Conservation (phyloP, 257 asterid genomes). For the Forsythia suspensa region DNA sequence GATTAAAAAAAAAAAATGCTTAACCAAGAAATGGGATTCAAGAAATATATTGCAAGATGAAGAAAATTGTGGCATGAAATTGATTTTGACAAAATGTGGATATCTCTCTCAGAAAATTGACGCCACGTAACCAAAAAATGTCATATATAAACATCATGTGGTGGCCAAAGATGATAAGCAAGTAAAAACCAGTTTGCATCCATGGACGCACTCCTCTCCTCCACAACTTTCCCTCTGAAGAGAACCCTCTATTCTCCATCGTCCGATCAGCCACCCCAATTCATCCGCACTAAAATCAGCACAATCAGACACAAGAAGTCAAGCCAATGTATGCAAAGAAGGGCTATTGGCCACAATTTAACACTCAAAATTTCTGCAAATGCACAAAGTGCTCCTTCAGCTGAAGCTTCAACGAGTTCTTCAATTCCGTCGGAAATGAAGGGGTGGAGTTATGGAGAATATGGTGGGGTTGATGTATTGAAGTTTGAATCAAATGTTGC, state of each 20-base stretch:
- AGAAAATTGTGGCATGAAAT: neutral
- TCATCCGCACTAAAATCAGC: constrained; percentile 23
- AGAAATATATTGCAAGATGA: neutral
- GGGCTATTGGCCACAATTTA: neutral
- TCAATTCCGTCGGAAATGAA: constrained; percentile 70
- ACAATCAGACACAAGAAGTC: constrained; percentile 19
- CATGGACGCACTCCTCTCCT: constrained; percentile 68
- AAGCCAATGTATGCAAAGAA: constrained; percentile 19
- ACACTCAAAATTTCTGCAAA: constrained; percentile 43
- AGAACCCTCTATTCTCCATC: constrained; percentile 32
- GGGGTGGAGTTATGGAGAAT: constrained; percentile 79
- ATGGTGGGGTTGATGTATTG: constrained; percentile 76
- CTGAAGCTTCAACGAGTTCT: constrained; percentile 41
- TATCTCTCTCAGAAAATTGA: neutral
- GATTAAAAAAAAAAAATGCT: neutral
- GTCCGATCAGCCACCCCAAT: constrained; percentile 24
- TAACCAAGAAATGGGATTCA: neutral
- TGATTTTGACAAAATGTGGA: neutral
- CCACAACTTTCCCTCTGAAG: constrained; percentile 50
- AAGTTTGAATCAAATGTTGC: constrained; percentile 55
- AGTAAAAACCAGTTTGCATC: constrained; percentile 14
- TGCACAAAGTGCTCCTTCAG: constrained; percentile 59
- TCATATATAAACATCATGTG: constrained; percentile 15
- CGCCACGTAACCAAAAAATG: neutral
- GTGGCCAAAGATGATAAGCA: constrained; percentile 6